Conservation (phyloP, 179 eudicot species). For the Silene vulgaris region DNA sequence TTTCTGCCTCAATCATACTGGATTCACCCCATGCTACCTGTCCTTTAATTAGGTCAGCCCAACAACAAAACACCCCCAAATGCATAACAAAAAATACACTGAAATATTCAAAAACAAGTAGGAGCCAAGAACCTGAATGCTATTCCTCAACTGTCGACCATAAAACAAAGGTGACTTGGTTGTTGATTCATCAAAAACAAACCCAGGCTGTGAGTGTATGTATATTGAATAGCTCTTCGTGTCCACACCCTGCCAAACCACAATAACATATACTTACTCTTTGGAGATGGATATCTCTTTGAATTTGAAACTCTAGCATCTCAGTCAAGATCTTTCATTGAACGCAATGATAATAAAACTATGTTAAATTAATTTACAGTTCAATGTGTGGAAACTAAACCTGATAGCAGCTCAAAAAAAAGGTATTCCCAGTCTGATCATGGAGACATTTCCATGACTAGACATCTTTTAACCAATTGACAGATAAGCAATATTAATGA, state of each 20-base stretch:
- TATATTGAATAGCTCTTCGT: slow-evolving; percentile 52
- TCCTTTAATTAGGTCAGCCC: slow-evolving; percentile 17
- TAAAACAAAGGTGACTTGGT: slow-evolving; percentile 65
- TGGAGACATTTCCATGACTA: neutral
- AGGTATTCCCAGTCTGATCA: neutral
- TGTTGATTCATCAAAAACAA: slow-evolving; percentile 69
- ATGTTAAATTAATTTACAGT: neutral
- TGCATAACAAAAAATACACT: slow-evolving; percentile 17
- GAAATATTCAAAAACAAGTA: neutral
- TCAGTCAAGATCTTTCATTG: neutral
- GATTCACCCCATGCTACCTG: slow-evolving; percentile 96
- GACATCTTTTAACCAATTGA: neutral
- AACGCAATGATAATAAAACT: neutral
- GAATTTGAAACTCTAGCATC: neutral
- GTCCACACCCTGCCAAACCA: slow-evolving; percentile 60
- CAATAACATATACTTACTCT: slow-evolving; percentile 19
- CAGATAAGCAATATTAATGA: neutral
- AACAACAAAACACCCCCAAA: slow-evolving; percentile 11
- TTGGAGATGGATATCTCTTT: slow-evolving; percentile 2
- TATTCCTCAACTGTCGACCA: slow-evolving; percentile 63
- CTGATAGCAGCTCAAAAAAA: neutral
- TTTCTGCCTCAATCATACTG: slow-evolving; percentile 91
- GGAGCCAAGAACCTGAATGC: slow-evolving; percentile 45
- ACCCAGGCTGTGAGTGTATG: slow-evolving; percentile 79
- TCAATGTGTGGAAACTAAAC: neutral